phyloP scores from a whole-genome alignment of 2,329 filamentous ascomycete genomes.

The Alternaria triticimaculans region DNA sequence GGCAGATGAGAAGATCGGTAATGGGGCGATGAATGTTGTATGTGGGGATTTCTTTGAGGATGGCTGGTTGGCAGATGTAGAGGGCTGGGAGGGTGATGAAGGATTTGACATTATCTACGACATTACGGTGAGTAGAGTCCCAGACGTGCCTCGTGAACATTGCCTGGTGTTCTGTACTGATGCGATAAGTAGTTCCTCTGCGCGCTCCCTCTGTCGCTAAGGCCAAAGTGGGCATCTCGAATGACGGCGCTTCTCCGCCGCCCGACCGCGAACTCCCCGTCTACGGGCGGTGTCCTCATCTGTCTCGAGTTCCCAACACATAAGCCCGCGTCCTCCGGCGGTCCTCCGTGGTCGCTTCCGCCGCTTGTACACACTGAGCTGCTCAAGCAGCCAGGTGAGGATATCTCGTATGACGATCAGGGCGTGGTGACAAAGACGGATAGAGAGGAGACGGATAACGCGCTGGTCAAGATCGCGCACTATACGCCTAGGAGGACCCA shows the following conservation, averaged over 20 bases:
- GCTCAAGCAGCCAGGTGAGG: conserved; percentile 71
- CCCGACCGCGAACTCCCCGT: conserved; percentile 3
- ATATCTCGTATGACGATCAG: conserved; percentile 66
- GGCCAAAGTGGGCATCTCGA: conserved; percentile 64
- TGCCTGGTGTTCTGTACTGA: neutral
- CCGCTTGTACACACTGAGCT: conserved; percentile 75
- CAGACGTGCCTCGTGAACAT: neutral
- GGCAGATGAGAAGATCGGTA: conserved; percentile 50
- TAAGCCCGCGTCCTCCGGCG: conserved; percentile 69
- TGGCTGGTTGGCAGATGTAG: conserved; percentile 59
- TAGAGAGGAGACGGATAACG: conserved; percentile 49
- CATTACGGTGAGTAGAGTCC: conserved; percentile 59
- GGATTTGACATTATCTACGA: conserved; percentile 73
- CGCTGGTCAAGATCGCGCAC: conserved; percentile 57
- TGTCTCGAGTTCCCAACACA: conserved; percentile 80
- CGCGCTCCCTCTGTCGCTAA: conserved; percentile 61
- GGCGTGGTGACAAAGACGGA: conserved; percentile 59
- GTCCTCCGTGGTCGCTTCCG: conserved; percentile 76
- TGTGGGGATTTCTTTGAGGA: conserved; percentile 71
- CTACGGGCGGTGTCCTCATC: conserved; percentile 58
- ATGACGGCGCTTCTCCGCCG: conserved; percentile 61
- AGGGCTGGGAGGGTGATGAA: conserved; percentile 27
- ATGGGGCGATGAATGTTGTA: conserved; percentile 64
- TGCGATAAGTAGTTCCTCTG: conserved; percentile 62
- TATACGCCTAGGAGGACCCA: conserved; percentile 65